Percentiles rank a stretch among this genome's conserved stretches.
Conservation (phyloP, 371 early-diverging fungal species). For the Apophysomyces ossiformis region DNA sequence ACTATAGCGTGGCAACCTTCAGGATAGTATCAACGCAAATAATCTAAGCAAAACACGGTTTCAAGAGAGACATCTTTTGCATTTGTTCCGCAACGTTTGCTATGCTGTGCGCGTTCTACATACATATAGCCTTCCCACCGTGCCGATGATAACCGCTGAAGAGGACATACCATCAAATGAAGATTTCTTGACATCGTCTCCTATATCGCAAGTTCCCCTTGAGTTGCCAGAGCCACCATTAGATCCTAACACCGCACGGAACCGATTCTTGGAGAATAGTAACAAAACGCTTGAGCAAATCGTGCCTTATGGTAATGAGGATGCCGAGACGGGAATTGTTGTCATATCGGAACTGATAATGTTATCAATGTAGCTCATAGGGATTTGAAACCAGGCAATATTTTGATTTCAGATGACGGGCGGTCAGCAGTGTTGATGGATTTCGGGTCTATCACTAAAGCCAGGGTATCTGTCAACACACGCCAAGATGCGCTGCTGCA, state of each 20-base stretch:
- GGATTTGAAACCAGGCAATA: slow-evolving; percentile 75
- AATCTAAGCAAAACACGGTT: slow-evolving; percentile 55
- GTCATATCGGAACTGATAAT: neutral
- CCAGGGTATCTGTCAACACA: slow-evolving; percentile 58
- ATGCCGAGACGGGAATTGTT: neutral
- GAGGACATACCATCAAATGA: slow-evolving; percentile 28
- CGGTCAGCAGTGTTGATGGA: slow-evolving; percentile 72
- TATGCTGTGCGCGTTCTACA: slow-evolving; percentile 66
- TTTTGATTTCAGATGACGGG: slow-evolving; percentile 66
- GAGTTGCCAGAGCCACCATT: neutral
- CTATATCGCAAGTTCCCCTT: slow-evolving; percentile 7
- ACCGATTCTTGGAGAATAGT: neutral
- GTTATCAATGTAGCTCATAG: slow-evolving; percentile 56
- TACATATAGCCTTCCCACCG: slow-evolving; percentile 53
- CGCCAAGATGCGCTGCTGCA: slow-evolving; percentile 66
- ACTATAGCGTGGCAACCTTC: slow-evolving; percentile 54
- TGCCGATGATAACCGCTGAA: slow-evolving; percentile 39
- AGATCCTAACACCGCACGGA: neutral
- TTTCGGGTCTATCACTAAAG: slow-evolving; percentile 69
- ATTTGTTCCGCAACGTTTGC: slow-evolving; percentile 65
- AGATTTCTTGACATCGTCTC: slow-evolving; percentile 5
- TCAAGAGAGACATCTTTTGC: slow-evolving; percentile 62
- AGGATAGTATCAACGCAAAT: slow-evolving; percentile 64
- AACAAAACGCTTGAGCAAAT: slow-evolving; percentile 3
- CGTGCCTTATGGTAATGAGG: slow-evolving; percentile 17